Evolutionary conservation across 139 green algal genomes (phyloP).

Genomic region (Yamagishiella unicocca): DNA sequence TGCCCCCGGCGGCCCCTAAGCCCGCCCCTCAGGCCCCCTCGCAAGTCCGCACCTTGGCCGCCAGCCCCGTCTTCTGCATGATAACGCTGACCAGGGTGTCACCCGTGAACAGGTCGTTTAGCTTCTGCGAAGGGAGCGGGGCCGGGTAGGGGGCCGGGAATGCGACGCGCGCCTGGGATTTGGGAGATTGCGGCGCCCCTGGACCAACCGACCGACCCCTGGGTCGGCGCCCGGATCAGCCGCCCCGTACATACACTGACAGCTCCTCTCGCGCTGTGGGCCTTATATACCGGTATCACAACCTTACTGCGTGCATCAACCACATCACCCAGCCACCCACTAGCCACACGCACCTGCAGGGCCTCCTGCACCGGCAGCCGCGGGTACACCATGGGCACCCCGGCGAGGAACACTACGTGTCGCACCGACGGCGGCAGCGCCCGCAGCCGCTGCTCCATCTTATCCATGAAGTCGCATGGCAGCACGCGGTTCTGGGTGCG

Average conservation of each 20-base stretch:
- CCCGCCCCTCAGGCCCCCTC: too few species aligned
- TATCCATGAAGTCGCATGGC: background rate
- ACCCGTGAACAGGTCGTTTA: constrained; percentile 9
- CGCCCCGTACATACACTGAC: too few species aligned
- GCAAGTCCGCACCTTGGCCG: background rate
- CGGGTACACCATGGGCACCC: constrained; percentile 54
- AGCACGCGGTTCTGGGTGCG: background rate
- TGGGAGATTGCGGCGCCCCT: too few species aligned
- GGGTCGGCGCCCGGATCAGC: too few species aligned
- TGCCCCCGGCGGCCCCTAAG: too few species aligned
- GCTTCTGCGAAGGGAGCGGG: background rate
- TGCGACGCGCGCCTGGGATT: too few species aligned
- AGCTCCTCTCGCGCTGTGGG: too few species aligned
- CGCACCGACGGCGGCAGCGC: constrained; percentile 25
- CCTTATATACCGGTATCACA: too few species aligned
- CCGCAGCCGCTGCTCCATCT: background rate
- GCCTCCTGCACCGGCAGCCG: background rate
- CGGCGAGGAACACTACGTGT: constrained; percentile 54
- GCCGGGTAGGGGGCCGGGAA: background rate
- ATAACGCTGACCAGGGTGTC: background rate
- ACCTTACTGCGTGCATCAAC: too few species aligned
- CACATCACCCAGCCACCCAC: too few species aligned
- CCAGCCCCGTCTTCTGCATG: constrained; percentile 31
- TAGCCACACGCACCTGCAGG: constrained; percentile 28
- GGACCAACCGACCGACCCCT: background rate